Evolutionary conservation across 179 eudicot species (phyloP).

Genomic region (Patellifolia procumbens): DNA sequence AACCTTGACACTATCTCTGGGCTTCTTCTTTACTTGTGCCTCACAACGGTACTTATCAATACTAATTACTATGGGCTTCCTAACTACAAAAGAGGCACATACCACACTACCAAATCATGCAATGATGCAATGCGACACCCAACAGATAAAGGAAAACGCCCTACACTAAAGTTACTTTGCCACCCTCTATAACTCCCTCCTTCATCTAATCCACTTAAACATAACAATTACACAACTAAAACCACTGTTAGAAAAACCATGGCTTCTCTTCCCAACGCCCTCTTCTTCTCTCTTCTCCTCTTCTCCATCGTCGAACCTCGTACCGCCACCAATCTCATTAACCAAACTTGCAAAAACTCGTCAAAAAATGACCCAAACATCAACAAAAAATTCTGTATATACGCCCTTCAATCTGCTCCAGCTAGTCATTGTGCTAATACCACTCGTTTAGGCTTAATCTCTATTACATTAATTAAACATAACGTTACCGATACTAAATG

Average conservation of each 20-base stretch:
- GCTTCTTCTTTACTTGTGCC: neutral
- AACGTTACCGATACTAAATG: slow-evolving; percentile 32
- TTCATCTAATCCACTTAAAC: neutral
- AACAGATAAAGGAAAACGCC: no score
- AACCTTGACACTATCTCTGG: neutral
- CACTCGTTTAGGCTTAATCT: slow-evolving; percentile 32
- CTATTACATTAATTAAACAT: slow-evolving; percentile 23
- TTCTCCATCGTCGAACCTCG: neutral
- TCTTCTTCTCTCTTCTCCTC: slow-evolving; percentile 16
- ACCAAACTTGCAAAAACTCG: slow-evolving; percentile 35
- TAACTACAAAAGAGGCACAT: neutral
- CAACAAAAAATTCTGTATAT: slow-evolving; percentile 31
- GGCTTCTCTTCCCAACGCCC: slow-evolving; percentile 16
- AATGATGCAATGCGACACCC: neutral
- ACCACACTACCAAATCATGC: neutral
- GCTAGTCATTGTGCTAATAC: slow-evolving; percentile 37
- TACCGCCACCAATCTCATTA: slow-evolving; percentile 23
- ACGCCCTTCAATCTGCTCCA: slow-evolving; percentile 35
- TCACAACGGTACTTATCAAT: neutral
- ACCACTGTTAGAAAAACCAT: slow-evolving; percentile 8
- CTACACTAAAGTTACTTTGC: neutral
- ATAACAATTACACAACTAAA: slow-evolving; percentile 2
- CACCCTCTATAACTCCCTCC: slow-evolving; percentile 6
- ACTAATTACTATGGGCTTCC: slow-evolving; percentile 1
- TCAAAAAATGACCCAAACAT: slow-evolving; percentile 37